Conservation (phyloP, 2,329 filamentous ascomycete genomes). For the Akanthomyces uredinophilus region DNA sequence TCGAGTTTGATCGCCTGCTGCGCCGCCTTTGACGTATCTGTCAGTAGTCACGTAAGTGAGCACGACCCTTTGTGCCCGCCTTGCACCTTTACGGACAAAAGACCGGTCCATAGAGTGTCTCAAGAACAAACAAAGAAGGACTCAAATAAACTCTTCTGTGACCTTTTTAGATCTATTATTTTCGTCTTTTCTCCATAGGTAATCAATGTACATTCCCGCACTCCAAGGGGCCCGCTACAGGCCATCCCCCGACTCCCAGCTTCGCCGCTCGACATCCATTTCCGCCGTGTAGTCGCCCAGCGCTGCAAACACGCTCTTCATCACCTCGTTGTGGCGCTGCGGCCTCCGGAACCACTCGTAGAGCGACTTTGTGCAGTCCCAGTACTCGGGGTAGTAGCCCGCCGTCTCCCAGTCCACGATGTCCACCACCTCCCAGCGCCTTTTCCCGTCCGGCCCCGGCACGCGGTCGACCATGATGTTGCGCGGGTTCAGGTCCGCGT, state of each 20-base stretch:
- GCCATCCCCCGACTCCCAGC: slow-evolving; percentile 18
- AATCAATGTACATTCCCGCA: too few species aligned
- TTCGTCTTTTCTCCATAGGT: too few species aligned
- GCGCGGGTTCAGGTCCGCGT: slow-evolving; percentile 29
- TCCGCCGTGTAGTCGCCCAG: slow-evolving; percentile 22
- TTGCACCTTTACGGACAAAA: too few species aligned
- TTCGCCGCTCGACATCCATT: slow-evolving; percentile 20
- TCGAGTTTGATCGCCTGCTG: too few species aligned
- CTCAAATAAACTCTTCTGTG: too few species aligned
- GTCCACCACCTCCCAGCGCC: slow-evolving; percentile 26
- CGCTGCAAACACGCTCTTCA: slow-evolving; percentile 18
- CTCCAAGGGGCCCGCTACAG: background rate
- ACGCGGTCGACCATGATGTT: slow-evolving; percentile 29
- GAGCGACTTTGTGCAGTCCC: slow-evolving; percentile 30
- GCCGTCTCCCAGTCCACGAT: slow-evolving; percentile 44
- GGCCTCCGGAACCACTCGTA: slow-evolving; percentile 21
- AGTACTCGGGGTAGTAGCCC: slow-evolving; percentile 42
- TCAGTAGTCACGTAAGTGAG: too few species aligned
- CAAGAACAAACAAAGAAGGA: too few species aligned
- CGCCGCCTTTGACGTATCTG: too few species aligned
- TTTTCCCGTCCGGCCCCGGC: background rate
- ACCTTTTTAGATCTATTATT: too few species aligned
- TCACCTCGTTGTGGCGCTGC: slow-evolving; percentile 15
- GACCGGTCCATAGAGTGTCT: too few species aligned
- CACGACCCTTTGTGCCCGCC: too few species aligned